A percentile compares a stretch with the other conserved stretches of the same genome.
These are phyloP conservation scores for Pichia sp. DNA, from an alignment of 1,139 yeast genomes.

Conservation along the genomic window DNA sequence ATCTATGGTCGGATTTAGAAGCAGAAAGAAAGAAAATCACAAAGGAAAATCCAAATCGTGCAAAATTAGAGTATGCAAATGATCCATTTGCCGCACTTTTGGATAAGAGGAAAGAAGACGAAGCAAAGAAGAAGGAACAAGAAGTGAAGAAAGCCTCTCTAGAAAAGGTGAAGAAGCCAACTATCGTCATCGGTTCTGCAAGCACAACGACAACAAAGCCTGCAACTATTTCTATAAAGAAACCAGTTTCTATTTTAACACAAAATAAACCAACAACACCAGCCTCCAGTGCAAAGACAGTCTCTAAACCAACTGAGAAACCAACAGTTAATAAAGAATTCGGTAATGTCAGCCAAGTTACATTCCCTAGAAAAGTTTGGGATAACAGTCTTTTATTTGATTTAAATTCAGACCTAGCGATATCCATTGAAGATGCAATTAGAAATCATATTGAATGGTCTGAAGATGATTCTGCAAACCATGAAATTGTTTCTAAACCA, in stretches of 20 bases:
- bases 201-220: neutral
- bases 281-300: too few species aligned
- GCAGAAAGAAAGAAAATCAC: conserved; percentile 46
- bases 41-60: conserved; percentile 46
- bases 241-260: too few species aligned
- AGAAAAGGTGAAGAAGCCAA: conserved; percentile 42
- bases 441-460: conserved; percentile 57
- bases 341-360: conserved; percentile 20
- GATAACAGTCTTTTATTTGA: conserved; percentile 48
- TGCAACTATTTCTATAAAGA: neutral
- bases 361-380: conserved; percentile 66
- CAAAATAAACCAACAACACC: too few species aligned
- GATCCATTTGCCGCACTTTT: conserved; percentile 70
- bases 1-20: conserved; percentile 75
- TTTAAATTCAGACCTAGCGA: conserved; percentile 47
- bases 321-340: neutral
- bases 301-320: neutral
- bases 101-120: conserved; percentile 48
- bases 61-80: conserved; percentile 53
- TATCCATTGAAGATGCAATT: conserved; percentile 53
- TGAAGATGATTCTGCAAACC: conserved; percentile 21
- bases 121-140: conserved; percentile 44
- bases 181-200: conserved; percentile 37
- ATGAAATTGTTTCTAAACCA: conserved; percentile 8
- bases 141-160: conserved; percentile 39